Base-by-base conservation (phyloP, 2,329 filamentous ascomycete genomes). In the Colletotrichum sp. region DNA sequence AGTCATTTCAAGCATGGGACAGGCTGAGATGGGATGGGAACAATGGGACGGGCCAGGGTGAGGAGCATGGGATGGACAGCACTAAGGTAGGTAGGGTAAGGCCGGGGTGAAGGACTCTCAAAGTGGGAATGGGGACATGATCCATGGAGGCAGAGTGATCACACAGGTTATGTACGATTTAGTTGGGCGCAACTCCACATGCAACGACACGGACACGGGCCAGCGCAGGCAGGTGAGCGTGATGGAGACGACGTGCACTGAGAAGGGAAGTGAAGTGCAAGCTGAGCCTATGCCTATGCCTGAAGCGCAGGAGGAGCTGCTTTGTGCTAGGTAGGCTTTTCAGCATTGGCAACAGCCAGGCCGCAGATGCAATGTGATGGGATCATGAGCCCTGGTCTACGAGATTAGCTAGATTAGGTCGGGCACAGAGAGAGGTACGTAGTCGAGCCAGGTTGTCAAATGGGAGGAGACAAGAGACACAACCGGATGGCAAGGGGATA, bases 101-200 rank as follows among this genome's bases (percentile, higher is more conserved):
- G 57, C 72, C 68, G 34, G 68, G 72, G 68, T 12, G 36, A 59
- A 28, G 8, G 52, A 34, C 28, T 57, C 44, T 52, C 28, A 55
- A 26, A 68, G 34, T 60, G 72, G 72, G 60, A 60, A 71, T 74
- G 68, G 34, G 57, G 57, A 70, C 67, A 74, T 67, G 34, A 36
- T 52, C 44, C 44, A 21, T 52, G 44, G 44, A 52, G 44, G 16
- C 44, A 52, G 44, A 49, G 44, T 52, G 44, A 52, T 52, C 60
- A 30, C 16, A 87, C 6, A 89, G 83, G 30, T 86, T 86, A 65
- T 57, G 24, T 71, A 73, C 44, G 55, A 30, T 73, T 62, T 39
- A 30, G 67, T 28, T 8, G 18, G 18, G 10, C 15, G n/a, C 34
- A 63, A 63, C 55, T 67, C 52, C 69, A 32, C 62, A 36, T 66